Percentiles rank a stretch among this genome's conserved stretches.
Evolutionary conservation across 2,329 filamentous ascomycete species (phyloP).

Genomic region (Fusarium sp.): DNA sequence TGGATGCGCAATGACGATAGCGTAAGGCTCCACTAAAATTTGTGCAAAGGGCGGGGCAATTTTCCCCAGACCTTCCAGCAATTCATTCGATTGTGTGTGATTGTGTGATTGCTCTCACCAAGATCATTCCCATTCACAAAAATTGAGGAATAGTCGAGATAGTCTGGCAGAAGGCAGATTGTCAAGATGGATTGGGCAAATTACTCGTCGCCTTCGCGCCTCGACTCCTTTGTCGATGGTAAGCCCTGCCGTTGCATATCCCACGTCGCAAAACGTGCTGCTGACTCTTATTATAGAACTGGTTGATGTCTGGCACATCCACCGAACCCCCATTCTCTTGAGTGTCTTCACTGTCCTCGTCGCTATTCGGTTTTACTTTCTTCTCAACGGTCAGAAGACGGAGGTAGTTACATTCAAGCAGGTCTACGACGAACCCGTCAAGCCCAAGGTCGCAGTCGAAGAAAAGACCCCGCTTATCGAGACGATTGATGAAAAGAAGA

Average conservation of each 20-base stretch:
- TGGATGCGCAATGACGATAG: constrained; percentile 45
- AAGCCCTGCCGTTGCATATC: constrained; percentile 4
- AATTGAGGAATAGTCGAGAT: not conserved
- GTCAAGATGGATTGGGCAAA: constrained; percentile 48
- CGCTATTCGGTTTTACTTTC: constrained; percentile 60
- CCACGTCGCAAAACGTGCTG: constrained; percentile 21
- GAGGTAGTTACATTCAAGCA: constrained; percentile 57
- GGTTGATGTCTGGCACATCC: constrained; percentile 63
- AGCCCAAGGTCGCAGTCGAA: constrained; percentile 22
- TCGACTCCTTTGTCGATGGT: constrained; percentile 48
- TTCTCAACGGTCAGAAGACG: constrained; percentile 54
- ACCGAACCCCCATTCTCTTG: constrained; percentile 63
- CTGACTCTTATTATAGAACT: constrained; percentile 49
- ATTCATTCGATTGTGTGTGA: constrained; percentile 29
- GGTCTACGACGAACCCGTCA: constrained; percentile 49
- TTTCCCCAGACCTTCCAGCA: constrained; percentile 38
- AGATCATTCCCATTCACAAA: constrained; percentile 9
- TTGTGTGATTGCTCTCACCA: constrained; percentile 22
- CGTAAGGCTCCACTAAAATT: constrained; percentile 42
- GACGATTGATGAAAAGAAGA: constrained; percentile 48
- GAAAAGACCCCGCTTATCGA: constrained; percentile 40
- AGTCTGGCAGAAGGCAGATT: constrained; percentile 27
- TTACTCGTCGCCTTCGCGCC: constrained; percentile 45
- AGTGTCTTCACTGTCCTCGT: constrained; percentile 57
- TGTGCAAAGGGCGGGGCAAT: constrained; percentile 46